A percentile compares a stretch with the other conserved stretches of the same genome.
Conservation (phyloP, 2,329 filamentous ascomycete genomes). For the Aspergillus latus region DNA sequence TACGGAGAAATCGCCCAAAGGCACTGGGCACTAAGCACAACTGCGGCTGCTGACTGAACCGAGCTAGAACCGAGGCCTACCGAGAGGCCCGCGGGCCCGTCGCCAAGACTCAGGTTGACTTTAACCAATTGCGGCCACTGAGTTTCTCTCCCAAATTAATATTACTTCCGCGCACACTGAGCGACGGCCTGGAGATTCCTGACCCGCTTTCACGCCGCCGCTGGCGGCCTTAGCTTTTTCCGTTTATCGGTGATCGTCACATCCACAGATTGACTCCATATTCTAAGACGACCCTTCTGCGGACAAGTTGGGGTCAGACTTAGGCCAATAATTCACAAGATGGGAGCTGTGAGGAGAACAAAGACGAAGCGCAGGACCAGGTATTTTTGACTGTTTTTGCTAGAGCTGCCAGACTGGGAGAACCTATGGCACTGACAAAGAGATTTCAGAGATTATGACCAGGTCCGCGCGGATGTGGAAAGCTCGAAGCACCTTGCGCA, state of each 20-base stretch:
- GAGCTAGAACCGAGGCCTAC: constrained; percentile 37
- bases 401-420: not conserved
- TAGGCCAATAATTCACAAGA: constrained; percentile 41
- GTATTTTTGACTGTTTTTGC: constrained; percentile 41
- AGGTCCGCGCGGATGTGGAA: constrained; percentile 79
- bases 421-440: not conserved
- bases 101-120: constrained; percentile 20
- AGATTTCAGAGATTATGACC: constrained; percentile 76
- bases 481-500: constrained; percentile 77
- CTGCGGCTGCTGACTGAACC: constrained; percentile 28
- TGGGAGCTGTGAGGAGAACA: constrained; percentile 67
- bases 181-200: constrained; percentile 26
- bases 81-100: constrained; percentile 31
- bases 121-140: constrained; percentile 29
- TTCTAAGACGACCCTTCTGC: constrained; percentile 1
- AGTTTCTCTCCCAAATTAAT: constrained; percentile 15
- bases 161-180: constrained; percentile 22
- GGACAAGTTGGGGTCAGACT: constrained; percentile 12
- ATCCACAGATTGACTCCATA: constrained; percentile 12
- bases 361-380: constrained; percentile 73
- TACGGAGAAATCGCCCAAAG: constrained; percentile 16
- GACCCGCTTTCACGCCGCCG: constrained; percentile 31
- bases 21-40: no score
- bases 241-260: constrained; percentile 36
- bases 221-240: constrained; percentile 26